Evolutionary conservation across 2,329 filamentous ascomycete genomes (phyloP), one percentile per base, ranked within the genome.

Genomic region (Trichoderma koningiopsis): DNA sequence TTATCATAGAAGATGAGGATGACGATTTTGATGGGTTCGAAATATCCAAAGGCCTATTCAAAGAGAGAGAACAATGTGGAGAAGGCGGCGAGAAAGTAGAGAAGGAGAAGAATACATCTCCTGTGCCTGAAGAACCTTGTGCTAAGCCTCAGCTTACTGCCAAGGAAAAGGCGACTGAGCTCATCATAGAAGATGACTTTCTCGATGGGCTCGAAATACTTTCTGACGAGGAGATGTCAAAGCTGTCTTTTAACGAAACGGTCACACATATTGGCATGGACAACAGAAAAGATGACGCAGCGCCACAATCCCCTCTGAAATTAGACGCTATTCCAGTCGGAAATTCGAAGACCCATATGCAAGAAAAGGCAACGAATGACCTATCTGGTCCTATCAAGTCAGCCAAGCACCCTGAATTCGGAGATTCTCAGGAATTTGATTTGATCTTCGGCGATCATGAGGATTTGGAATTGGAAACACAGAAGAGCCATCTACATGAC

Each of bases 391-490:
- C 43, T 29, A 16, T 29, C 47, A 16, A 29, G 24, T 35, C 49
- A 62, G 13, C 24, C 19, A 63, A 69, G 56, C 61, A 37, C 63
- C 56, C 56, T 31, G 37, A 60, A 31, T 5, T 31, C 29, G 29
- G 29, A 22, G 33, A 27, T n/a, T 49, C 16, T 11, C 29, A 16
- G n/a, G 72, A 75, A 24, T 40, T 72, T 61, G 71, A 73, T 19
- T 37, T 74, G 53, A 70, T 72, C 37, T 62, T 70, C 33, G 72
- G 74, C 5, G 74, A 76, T 2, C 74, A 76, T 1, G 76, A 76
- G 74, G 73, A 76, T 13, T 31, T 76, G 24, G 75, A 74, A 8
- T 40, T 75, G 22, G 75, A 76, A 22, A 65, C 29, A 11, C 10
- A 33, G 8, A 49, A 47, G 27, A n/a, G 22, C n/a, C 59, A 29